These are phyloP conservation scores for Salix viminalis DNA, from an alignment of 345 rosid genomes.

Conservation along the genomic window DNA sequence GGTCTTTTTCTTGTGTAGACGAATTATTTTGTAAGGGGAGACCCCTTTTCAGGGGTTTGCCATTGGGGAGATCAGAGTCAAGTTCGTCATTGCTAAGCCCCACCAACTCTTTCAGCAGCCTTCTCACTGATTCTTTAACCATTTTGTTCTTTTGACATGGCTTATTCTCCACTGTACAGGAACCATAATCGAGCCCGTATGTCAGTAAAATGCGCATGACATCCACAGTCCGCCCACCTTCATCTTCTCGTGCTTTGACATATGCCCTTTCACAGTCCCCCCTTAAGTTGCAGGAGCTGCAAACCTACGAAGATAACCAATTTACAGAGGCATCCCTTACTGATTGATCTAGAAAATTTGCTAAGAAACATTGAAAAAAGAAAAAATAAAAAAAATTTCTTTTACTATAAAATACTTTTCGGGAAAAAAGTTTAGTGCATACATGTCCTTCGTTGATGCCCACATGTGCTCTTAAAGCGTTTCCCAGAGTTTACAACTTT, in stretches of 20 bases:
- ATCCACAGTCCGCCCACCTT: slow-evolving; percentile 72
- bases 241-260: slow-evolving; percentile 54
- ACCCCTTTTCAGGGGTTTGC: slow-evolving; percentile 9
- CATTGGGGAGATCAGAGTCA: slow-evolving; percentile 22
- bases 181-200: slow-evolving; percentile 53
- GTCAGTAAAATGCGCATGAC: slow-evolving; percentile 77
- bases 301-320: slow-evolving; percentile 43
- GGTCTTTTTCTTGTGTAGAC: slow-evolving; percentile 21
- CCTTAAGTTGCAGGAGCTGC: slow-evolving; percentile 82
- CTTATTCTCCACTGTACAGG: slow-evolving; percentile 51
- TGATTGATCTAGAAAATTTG: too few species aligned
- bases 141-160: slow-evolving; percentile 45
- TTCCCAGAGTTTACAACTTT: slow-evolving; percentile 90
- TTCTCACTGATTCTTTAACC: slow-evolving; percentile 65
- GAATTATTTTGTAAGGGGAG: background rate
- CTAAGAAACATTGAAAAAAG: too few species aligned
- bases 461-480: slow-evolving; percentile 69
- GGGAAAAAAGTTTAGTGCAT: slow-evolving; percentile 15
- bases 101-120: slow-evolving; percentile 58
- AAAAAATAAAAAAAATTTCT: too few species aligned
- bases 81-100: slow-evolving; percentile 36
- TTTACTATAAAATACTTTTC: too few species aligned
- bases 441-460: slow-evolving; percentile 73
- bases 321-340: too few species aligned
- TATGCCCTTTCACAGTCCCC: slow-evolving; percentile 88